Base-by-base conservation (phyloP, 2,329 filamentous ascomycete species). In the Paracorniculantispora psalliotae region DNA sequence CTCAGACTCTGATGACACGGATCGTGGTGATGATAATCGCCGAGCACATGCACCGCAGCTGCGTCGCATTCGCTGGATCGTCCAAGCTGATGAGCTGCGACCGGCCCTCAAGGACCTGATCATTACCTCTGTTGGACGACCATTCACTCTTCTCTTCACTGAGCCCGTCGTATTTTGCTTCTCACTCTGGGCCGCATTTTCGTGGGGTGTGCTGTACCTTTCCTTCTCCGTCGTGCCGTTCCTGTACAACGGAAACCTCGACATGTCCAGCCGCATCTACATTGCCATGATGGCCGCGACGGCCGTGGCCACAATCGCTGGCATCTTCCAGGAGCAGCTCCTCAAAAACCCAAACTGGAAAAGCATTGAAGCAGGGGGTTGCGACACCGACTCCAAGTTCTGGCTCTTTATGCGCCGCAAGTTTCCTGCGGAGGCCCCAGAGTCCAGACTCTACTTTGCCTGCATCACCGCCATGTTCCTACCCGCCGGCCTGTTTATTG, bases 201-300 rank as follows among this genome's bases (percentile, higher is more conserved):
- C 87, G 21, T 97, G 92, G 92, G 91, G 89, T 0, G 83, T 96
- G 0, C 81, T 97, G 0, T 97, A 96, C 71, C 77, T 96, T 19
- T 91, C 89, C 13, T 93, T 96, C 65, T 84, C 85, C 15, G 88
- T 90, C 1, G 84, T 96, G 5, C 90, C 92, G 0, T 80, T 94
- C 4, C 86, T 96, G 25, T 96, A 94, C 72, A 68, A 77, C 23
- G 80, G 77, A 5, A 74, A 77, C 64, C 93, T 96, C 75, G 81
- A 79, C 61, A 74, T 86, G 37, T 80, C 82, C 1, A 90, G 89
- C 53, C 83, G 85, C 8, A 81, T 93, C 4, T 97, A 96, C 66
- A 76, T 82, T 0, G 83, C 89, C 23, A 87, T 94, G 76, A 85
- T 84, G 59, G 75, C 88, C 30, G 90, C 87, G 2, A 79, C 84